These are phyloP conservation scores for Vigna radiata DNA, from an alignment of 306 rosid species.

Conservation along the genomic window DNA sequence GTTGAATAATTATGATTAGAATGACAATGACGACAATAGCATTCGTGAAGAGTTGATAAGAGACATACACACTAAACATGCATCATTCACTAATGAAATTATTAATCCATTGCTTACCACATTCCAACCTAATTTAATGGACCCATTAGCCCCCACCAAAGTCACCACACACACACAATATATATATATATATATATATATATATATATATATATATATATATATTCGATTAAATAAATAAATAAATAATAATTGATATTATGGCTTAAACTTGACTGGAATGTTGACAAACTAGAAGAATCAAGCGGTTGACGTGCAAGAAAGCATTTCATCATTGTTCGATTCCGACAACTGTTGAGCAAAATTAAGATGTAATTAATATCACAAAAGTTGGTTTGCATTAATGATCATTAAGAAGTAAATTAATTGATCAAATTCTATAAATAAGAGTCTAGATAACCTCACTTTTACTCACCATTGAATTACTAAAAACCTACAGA, in stretches of 20 bases:
- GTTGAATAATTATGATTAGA: slow-evolving; percentile 25
- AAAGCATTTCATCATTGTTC: too few species aligned
- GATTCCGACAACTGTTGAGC: too few species aligned
- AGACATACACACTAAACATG: slow-evolving; percentile 40
- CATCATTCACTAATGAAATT: slow-evolving; percentile 39
- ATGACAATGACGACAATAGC: neutral
- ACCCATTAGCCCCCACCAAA: slow-evolving; percentile 46
- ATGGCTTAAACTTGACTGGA: too few species aligned
- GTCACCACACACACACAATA: slow-evolving; percentile 37
- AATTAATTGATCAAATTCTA: too few species aligned
- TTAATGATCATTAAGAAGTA: too few species aligned
- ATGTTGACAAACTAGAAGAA: too few species aligned
- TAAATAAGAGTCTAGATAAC: too few species aligned
- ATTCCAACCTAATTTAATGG: slow-evolving; percentile 17
- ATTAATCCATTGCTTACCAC: slow-evolving; percentile 3
- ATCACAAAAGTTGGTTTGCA: too few species aligned
- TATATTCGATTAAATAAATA: neutral
- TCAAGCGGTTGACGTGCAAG: too few species aligned
- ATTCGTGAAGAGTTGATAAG: slow-evolving; percentile 31
- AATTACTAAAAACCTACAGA: too few species aligned
- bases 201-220: neutral
- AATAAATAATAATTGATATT: neutral
- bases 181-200: slow-evolving; percentile 11
- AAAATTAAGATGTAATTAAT: too few species aligned
- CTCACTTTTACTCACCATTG: too few species aligned